Percentiles rank a stretch among this genome's conserved stretches.
Evolutionary conservation across 1,284 basidiomycete species (phyloP).

Genomic region (Sparassis latifolia): DNA sequence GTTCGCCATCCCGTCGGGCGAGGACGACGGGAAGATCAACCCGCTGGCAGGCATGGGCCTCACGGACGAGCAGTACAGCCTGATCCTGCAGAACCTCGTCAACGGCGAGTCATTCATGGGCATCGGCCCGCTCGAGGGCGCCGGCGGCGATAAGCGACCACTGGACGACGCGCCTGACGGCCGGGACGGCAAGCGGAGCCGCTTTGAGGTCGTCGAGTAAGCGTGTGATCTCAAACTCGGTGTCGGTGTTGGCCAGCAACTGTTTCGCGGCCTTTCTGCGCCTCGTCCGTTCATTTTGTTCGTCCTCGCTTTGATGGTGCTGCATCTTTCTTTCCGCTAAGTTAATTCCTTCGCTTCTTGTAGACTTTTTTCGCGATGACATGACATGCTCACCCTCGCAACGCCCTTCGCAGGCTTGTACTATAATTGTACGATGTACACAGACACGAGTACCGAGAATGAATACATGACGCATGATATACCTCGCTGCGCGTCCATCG

Average conservation of each 20-base stretch:
- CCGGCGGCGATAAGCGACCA: slow-evolving; percentile 28
- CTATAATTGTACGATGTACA: too few relatives aligned
- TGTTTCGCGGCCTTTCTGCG: too few relatives aligned
- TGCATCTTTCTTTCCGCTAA: too few relatives aligned
- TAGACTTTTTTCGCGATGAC: too few relatives aligned
- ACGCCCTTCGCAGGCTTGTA: too few relatives aligned
- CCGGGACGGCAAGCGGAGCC: slow-evolving; percentile 54
- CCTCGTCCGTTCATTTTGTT: neutral
- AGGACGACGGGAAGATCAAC: slow-evolving; percentile 55
- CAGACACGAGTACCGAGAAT: too few relatives aligned
- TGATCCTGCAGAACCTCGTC: slow-evolving; percentile 61
- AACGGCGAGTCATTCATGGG: slow-evolving; percentile 48
- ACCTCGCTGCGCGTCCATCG: too few relatives aligned
- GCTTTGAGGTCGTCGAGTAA: slow-evolving; percentile 67
- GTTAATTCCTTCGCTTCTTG: too few relatives aligned
- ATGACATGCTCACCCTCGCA: too few relatives aligned
- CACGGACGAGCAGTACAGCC: slow-evolving; percentile 68
- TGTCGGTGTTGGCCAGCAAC: too few relatives aligned
- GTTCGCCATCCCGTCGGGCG: slow-evolving; percentile 19
- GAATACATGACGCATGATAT: too few relatives aligned
- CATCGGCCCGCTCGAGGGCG: slow-evolving; percentile 26
- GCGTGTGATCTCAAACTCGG: neutral
- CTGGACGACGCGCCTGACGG: slow-evolving; percentile 43
- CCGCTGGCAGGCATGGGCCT: slow-evolving; percentile 71
- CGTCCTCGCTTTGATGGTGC: neutral